Evolutionary conservation across 768 basidiomycete genomes (phyloP), one percentile per base, ranked within the genome.

Genomic region (Pisolithus marmoratus): DNA sequence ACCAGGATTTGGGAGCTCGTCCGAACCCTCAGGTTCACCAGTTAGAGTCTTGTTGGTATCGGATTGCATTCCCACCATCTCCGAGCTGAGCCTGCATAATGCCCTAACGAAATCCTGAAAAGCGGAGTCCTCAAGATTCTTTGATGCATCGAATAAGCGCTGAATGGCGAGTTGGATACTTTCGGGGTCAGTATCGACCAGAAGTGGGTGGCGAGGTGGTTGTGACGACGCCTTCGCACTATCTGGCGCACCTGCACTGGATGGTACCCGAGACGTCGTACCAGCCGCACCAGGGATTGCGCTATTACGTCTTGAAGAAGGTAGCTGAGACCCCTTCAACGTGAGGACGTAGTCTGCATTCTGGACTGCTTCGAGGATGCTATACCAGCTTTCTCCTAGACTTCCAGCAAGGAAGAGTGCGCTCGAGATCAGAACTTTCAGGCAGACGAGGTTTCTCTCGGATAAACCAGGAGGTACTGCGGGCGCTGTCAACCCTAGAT

Each of bases 291-390:
- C 68, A 8, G 57, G 60, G 23, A 69, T 57, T 8, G 63, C 54
- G 36, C 69, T 70, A 49, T 71, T 68, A 49, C 67, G 72, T 22
- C 63, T 62, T 2, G 58, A 63, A 4, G 63, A 56, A 7, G 68
- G 52, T 27, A 61, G 56, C 27, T 67, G 68, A 1, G 68, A 70
- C 3, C 75, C 81, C 67, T 83, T 86, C 59, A 78, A 73, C 8
- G 80, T 81, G 19, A 98, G 73, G 19, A 99, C 89, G 60, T 93
- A 93, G 60, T 95, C 94, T 7, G 95, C 94, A 58, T 94, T 97
- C 70, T 97, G 95, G 22, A 98, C 70, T 1, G 87, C 83, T 62
- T 97, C 94, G 48, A 98, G 74, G 8, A 97, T 80, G 42, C 85
- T 78, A 65, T 90, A 95, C 95, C 95, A 98, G 54, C 87, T 91